Conservation (phyloP, 176 grass and related monocot species). For the Cenchrus purpureus region DNA sequence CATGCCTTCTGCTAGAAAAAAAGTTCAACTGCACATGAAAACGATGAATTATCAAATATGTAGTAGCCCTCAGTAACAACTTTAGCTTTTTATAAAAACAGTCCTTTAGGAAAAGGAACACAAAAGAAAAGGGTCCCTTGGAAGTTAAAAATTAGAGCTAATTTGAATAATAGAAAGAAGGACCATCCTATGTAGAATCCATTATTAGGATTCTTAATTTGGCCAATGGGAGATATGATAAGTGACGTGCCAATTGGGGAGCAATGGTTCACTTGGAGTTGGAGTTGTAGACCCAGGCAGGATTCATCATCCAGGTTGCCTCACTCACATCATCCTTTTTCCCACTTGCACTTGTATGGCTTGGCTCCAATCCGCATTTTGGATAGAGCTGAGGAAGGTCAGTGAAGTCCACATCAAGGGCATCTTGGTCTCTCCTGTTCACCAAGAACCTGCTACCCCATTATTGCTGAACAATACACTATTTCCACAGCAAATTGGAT, state of each 20-base stretch:
- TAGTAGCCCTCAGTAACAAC: neutral
- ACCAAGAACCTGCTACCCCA: neutral
- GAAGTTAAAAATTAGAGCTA: neutral
- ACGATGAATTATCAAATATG: neutral
- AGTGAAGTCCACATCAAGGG: conserved; percentile 16
- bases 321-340: conserved; percentile 23
- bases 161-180: neutral
- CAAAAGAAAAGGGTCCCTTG: neutral
- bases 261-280: neutral
- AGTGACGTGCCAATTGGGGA: neutral
- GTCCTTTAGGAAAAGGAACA: neutral
- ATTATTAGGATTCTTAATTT: neutral
- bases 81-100: neutral
- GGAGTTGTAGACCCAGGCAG: neutral
- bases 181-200: neutral
- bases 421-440: conserved; percentile 22
- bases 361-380: conserved; percentile 22
- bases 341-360: conserved; percentile 4
- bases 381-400: neutral
- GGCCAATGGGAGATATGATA: neutral
- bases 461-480: neutral
- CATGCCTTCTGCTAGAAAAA: neutral
- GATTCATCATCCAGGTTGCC: conserved; percentile 41
- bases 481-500: neutral
- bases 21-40: neutral